Evolutionary conservation across 2,329 filamentous ascomycete genomes (phyloP), one percentile per base, ranked within the genome.

Genomic region (Penicillium crustosum): DNA sequence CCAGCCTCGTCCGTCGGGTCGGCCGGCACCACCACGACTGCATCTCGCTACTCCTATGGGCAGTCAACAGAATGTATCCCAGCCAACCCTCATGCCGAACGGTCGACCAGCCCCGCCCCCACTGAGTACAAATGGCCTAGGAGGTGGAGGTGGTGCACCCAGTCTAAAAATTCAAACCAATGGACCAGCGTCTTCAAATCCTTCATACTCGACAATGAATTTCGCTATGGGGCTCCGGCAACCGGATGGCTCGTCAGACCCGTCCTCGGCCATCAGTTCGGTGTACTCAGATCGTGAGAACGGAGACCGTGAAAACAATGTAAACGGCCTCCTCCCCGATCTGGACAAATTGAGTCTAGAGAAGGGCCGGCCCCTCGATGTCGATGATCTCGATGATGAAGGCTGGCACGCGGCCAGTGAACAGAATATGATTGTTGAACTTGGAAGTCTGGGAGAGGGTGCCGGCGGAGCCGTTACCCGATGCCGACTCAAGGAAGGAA

Each of bases 401-500:
- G 92, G 91, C 21, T 99, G 94, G 94, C 87, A 90, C 71, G 93
- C 95, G 51, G 94, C 93, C 12, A 96, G 92, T 71, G 85, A 90
- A 73, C 91, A 96, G 72, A 89, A 90, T 65, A 86, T 92, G 68
- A 95, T 99, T 61, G 81, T 90, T 49, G 92, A 99, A 76, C 78
- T 96, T 29, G 94, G 93, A 29, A 92, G 89, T 69, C 78, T 99
- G 42, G 94, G 94, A 57, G 94, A 99, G 75, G 94, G 94, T 67
- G 94, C 94, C 48, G 94, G 94, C 63, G 94, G 94, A 71, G 94
- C 94, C 7, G 94, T 99, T 50, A 99, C 93, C 25, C 87, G 89
- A 70, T 96, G 92, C 75, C 89, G 88, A 74, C 82, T 99, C 63
- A 93, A 91, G 73, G 91, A 89, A 39, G 93, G 92, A 60, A 96